Evolutionary conservation across 2,329 filamentous ascomycete species (phyloP).

Genomic region (Colletotrichum phormii): DNA sequence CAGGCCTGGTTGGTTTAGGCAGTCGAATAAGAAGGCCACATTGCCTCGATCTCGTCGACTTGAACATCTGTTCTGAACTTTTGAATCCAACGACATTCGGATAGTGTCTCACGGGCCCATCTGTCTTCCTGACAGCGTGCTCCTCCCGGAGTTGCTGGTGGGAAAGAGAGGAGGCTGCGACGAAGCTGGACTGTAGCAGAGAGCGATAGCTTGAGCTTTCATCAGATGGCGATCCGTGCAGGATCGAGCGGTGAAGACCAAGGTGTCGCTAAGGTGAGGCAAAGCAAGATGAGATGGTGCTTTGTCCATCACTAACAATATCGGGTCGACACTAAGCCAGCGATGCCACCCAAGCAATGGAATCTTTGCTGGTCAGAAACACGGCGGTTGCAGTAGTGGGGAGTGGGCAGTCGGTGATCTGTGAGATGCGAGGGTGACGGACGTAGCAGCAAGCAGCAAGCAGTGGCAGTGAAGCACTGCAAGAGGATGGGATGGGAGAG

Average conservation of each 20-base stretch:
- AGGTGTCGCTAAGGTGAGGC: constrained; percentile 3
- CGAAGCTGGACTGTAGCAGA: neutral
- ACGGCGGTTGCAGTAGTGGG: neutral
- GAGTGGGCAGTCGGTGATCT: neutral
- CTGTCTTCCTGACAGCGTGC: neutral
- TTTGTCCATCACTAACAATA: neutral
- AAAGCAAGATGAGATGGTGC: neutral
- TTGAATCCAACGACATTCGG: neutral
- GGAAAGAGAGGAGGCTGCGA: neutral
- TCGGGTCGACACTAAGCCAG: constrained; percentile 1
- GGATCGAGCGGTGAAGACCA: constrained; percentile 18
- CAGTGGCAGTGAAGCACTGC: too few relatives aligned
- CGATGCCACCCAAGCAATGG: neutral
- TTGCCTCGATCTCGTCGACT: neutral
- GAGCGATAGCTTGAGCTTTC: neutral
- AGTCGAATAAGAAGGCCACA: neutral
- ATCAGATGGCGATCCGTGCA: constrained; percentile 4
- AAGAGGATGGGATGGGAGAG: neutral
- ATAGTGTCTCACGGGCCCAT: neutral
- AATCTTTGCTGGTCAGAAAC: neutral
- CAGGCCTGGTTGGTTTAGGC: neutral
- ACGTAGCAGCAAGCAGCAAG: neutral
- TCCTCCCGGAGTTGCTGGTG: neutral
- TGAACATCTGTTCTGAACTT: neutral
- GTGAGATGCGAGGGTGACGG: neutral